A percentile compares a stretch with the other conserved stretches of the same genome.
These are phyloP conservation scores for Cladophialophora chaetospira DNA, from an alignment of 2,329 filamentous ascomycete species.

Conservation along the genomic window DNA sequence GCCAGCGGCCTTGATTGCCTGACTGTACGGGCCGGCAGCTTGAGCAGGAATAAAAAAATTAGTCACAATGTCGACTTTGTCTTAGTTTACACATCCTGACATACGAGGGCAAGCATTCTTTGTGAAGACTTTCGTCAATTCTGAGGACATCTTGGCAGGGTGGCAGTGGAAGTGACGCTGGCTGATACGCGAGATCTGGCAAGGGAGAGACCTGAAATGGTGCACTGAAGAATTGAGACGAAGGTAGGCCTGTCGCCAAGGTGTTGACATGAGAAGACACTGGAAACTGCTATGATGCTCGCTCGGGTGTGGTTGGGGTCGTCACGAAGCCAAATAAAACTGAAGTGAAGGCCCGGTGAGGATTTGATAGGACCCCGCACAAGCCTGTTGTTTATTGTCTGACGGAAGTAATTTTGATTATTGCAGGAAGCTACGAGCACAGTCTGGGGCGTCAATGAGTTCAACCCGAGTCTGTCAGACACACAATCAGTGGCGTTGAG, in stretches of 20 bases:
- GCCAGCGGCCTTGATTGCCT: conserved; percentile 68
- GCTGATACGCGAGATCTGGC: background rate
- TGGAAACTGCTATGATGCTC: no score
- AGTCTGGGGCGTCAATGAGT: no score
- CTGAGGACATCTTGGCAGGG: conserved; percentile 23
- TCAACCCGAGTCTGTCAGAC: no score
- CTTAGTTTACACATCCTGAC: conserved; percentile 26
- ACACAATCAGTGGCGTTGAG: no score
- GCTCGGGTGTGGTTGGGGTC: no score
- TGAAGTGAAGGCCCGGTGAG: no score
- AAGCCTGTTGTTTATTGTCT: no score
- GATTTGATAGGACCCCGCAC: no score
- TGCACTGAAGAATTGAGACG: background rate
- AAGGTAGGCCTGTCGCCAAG: background rate
- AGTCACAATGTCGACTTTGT: conserved; percentile 1
- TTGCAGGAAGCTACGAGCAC: no score
- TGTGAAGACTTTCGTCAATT: conserved; percentile 42
- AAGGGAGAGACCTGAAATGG: background rate
- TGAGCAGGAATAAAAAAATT: conserved; percentile 3
- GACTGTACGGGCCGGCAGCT: conserved; percentile 42
- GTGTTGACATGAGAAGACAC: conserved; percentile 5
- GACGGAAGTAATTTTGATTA: no score
- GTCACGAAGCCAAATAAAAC: no score
- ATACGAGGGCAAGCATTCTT: conserved; percentile 51
- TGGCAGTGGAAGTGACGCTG: conserved; percentile 12